phyloP scores from a whole-genome alignment of 768 basidiomycete genomes.

The Collybia nuda region DNA sequence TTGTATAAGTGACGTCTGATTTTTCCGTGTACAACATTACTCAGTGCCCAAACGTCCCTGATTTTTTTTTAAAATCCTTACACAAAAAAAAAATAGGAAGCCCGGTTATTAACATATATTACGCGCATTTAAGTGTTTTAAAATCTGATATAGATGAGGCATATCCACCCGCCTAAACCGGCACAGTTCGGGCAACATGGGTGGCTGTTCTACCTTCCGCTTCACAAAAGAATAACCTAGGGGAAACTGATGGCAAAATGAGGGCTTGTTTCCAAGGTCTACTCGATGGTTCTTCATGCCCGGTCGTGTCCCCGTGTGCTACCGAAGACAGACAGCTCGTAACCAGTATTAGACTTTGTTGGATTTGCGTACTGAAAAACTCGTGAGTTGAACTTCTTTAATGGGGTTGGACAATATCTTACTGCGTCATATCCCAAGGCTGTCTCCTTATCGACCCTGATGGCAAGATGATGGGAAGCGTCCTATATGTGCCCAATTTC shows the following conservation, averaged over 20 bases:
- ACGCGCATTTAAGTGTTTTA: no score
- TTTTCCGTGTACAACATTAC: no score
- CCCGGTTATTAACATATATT: no score
- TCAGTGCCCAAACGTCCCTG: no score
- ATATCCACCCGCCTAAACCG: no score
- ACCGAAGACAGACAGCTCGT: slow-evolving; percentile 8
- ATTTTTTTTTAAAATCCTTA: no score
- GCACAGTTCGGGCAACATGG: no score
- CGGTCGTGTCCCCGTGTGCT: neutral
- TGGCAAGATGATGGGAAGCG: slow-evolving; percentile 8
- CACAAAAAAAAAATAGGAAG: no score
- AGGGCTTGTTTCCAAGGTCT: neutral
- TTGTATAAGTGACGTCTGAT: no score
- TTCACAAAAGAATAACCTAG: no score
- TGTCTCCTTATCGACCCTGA: slow-evolving; percentile 9
- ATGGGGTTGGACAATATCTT: neutral
- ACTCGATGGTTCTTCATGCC: slow-evolving; percentile 1
- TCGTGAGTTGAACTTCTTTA: neutral
- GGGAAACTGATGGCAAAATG: neutral
- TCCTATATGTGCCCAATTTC: neutral
- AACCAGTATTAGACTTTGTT: slow-evolving; percentile 2
- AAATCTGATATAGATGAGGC: no score
- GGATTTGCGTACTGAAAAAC: neutral
- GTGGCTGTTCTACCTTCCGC: no score
- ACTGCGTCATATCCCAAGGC: slow-evolving; percentile 7